Evolutionary conservation across 805 yeast species (phyloP).

Genomic region (Kregervanrija delftensis): DNA sequence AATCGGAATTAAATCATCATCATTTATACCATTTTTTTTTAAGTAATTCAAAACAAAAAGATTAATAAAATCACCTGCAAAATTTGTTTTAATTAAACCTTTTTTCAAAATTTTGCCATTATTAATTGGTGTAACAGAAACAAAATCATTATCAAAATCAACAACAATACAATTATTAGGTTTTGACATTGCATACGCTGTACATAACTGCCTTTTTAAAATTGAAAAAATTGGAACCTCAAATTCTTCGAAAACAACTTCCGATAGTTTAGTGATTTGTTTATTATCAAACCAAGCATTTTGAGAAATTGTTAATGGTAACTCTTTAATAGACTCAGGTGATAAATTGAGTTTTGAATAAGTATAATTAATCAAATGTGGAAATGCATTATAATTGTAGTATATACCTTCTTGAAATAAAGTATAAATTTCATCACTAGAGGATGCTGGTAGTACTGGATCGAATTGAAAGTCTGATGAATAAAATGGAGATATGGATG

Average conservation of each 20-base stretch:
- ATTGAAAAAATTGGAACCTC: slow-evolving; percentile 73
- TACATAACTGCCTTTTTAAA: slow-evolving; percentile 70
- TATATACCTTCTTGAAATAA: slow-evolving; percentile 56
- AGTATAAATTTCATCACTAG: slow-evolving; percentile 47
- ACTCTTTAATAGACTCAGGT: slow-evolving; percentile 38
- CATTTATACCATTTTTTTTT: slow-evolving; percentile 13
- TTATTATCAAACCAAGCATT: slow-evolving; percentile 64
- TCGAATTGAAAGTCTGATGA: slow-evolving; percentile 22
- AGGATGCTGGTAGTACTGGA: slow-evolving; percentile 13
- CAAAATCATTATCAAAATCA: slow-evolving; percentile 68
- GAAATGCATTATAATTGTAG: slow-evolving; percentile 68
- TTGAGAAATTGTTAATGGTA: slow-evolving; percentile 52
- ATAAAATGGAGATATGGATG: slow-evolving; percentile 53
- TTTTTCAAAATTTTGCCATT: slow-evolving; percentile 68
- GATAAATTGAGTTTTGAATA: slow-evolving; percentile 46
- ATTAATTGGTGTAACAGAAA: slow-evolving; percentile 68
- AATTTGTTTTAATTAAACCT: slow-evolving; percentile 59
- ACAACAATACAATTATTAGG: slow-evolving; percentile 67
- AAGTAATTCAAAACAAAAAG: slow-evolving; percentile 50
- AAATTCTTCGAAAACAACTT: slow-evolving; percentile 68
- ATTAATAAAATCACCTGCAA: slow-evolving; percentile 81
- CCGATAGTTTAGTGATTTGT: slow-evolving; percentile 50
- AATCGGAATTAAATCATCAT: slow-evolving; percentile 7
- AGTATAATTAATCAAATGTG: slow-evolving; percentile 61
- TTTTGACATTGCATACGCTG: slow-evolving; percentile 70